Base-by-base conservation (phyloP, 352 stramenopile species). In the Phytophthora litchii region DNA sequence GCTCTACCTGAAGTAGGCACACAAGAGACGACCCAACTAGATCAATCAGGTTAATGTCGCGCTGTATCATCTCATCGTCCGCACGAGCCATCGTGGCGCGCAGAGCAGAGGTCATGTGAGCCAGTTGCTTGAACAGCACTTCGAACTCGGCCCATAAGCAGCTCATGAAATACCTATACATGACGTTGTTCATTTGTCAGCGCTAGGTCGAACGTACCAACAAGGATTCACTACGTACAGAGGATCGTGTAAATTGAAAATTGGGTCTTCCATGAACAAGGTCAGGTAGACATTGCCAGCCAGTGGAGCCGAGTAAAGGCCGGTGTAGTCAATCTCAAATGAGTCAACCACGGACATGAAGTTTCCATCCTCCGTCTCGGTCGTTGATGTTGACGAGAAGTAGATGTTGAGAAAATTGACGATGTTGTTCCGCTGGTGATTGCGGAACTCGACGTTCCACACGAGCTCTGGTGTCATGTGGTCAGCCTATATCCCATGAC, bases 401-500 rank as follows among this genome's bases (percentile, higher is more conserved):
- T 89, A 92, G 13, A 79, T 72, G 52, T 94, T 89, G 9, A 98
- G 72, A 9, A 95, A 76, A n/a, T 76, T 64, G 31, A 74, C 62
- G 3, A 98, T 46, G 29, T 80, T 80, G 23, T 81, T 78, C 13
- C 89, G 77, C 29, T 98, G 63, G 55, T 96, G 83, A 5, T 77
- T 80, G 29, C 94, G 85, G 55, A 97, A 96, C 3, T 85, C 76
- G 16, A 67, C 64, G 47, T 97, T 96, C 96, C 96, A 99, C 20
- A 99, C 92, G 8, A 98, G 78, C 62, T 98, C 96, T 0, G 96
- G 96, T 19, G 81, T 96, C 59, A 96, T 90, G 58, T 96, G 91
- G 44, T 98, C 89, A 35, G 58, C 66, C 78, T 98, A 91, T n/a
- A 14, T 27, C 5, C 5, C 23, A 57, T 44, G 12, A 32, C 70